phyloP scores from a whole-genome alignment of 2,329 filamentous ascomycete species.

The Parastagonospora nodorum region DNA sequence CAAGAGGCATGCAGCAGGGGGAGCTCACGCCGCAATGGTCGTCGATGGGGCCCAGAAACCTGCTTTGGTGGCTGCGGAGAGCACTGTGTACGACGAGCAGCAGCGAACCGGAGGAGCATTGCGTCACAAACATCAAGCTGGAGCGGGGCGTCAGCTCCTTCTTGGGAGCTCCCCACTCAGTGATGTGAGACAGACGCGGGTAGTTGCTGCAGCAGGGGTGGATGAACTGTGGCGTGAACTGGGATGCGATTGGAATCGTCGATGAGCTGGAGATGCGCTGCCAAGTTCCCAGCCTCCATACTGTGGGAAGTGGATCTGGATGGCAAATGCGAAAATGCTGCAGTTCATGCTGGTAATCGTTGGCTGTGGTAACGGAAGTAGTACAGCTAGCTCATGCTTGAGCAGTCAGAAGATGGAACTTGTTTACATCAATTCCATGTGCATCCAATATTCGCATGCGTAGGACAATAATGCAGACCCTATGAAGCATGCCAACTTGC shows the following conservation, averaged over 20 bases:
- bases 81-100: conserved; percentile 32
- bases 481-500: conserved; percentile 6
- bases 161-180: conserved; percentile 27
- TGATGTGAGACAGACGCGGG: conserved; percentile 34
- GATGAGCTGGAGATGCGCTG: conserved; percentile 30
- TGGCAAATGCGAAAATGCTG: background rate
- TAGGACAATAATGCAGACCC: background rate
- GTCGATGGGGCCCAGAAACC: conserved; percentile 37
- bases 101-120: conserved; percentile 35
- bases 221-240: conserved; percentile 36
- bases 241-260: conserved; percentile 35
- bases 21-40: conserved; percentile 42
- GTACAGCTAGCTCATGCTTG: background rate
- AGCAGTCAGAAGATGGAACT: background rate
- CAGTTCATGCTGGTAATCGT: background rate
- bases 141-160: conserved; percentile 42
- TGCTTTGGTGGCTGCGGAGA: conserved; percentile 39
- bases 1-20: conserved; percentile 31
- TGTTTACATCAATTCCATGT: too few relatives aligned
- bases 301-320: conserved; percentile 21
- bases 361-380: background rate
- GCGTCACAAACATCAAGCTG: conserved; percentile 41
- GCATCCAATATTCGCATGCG: background rate
- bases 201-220: conserved; percentile 25
- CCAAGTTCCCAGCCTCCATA: conserved; percentile 24